A percentile compares a stretch with the other conserved stretches of the same genome.
Evolutionary conservation across 495 filamentous ascomycete genomes (phyloP).

Genomic region (Bathelium albidoporum): DNA sequence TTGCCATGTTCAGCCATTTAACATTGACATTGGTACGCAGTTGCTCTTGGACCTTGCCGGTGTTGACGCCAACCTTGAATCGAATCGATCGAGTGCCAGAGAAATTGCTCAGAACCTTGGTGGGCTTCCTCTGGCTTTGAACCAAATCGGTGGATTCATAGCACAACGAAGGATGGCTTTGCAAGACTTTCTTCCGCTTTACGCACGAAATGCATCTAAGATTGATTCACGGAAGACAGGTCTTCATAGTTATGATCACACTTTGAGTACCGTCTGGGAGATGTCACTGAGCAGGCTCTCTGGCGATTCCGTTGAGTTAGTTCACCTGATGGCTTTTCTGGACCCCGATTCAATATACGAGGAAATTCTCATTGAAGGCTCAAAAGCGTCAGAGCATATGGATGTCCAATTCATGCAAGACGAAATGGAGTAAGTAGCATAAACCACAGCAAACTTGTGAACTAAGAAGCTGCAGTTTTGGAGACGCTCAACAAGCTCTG

Average conservation of each 20-base stretch:
- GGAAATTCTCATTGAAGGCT: constrained; percentile 14
- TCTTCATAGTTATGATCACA: constrained; percentile 20
- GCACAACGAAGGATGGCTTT: constrained; percentile 15
- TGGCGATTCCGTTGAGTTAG: constrained; percentile 13
- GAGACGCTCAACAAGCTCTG: constrained; percentile 18
- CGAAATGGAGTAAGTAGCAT: constrained; percentile 11
- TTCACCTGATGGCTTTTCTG: constrained; percentile 22
- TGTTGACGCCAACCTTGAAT: constrained; percentile 3
- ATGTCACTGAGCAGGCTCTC: constrained; percentile 11
- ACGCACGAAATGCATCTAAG: constrained; percentile 22
- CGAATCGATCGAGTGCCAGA: not conserved
- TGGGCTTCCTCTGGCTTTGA: constrained; percentile 23
- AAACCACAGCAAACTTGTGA: not conserved
- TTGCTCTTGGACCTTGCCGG: constrained; percentile 16
- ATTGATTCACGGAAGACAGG: constrained; percentile 21
- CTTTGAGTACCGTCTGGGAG: constrained; percentile 24
- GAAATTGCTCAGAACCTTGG: constrained; percentile 18
- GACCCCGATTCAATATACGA: constrained; percentile 24
- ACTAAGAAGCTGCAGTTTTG: constrained; percentile 13
- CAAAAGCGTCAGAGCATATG: not conserved
- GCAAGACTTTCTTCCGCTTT: constrained; percentile 22
- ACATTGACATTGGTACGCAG: constrained; percentile 7
- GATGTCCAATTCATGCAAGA: constrained; percentile 6
- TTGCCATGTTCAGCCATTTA: constrained; percentile 16
- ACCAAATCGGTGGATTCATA: constrained; percentile 24